These are phyloP conservation scores for Clitoria ternatea DNA, from an alignment of 306 rosid genomes.

Conservation along the genomic window DNA sequence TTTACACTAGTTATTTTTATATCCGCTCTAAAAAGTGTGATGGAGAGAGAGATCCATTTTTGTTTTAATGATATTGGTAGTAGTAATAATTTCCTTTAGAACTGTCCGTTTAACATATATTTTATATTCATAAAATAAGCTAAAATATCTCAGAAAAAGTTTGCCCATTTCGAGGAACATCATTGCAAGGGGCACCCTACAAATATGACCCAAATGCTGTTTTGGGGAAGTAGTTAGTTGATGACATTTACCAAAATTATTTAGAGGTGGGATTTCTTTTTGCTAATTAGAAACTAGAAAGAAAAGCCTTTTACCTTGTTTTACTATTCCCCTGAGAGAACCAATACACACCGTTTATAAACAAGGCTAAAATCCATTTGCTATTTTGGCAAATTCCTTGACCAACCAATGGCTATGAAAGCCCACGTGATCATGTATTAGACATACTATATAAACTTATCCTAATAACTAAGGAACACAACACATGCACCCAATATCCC, in stretches of 20 bases:
- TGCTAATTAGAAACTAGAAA: not conserved
- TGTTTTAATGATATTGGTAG: too few species aligned
- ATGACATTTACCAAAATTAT: not conserved
- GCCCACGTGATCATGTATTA: slow-evolving; percentile 18
- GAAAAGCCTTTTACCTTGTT: not conserved
- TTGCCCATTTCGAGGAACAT: too few species aligned
- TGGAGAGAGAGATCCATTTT: too few species aligned
- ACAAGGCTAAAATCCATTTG: slow-evolving; percentile 21
- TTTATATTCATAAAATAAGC: too few species aligned
- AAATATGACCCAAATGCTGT: too few species aligned
- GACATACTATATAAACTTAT: too few species aligned
- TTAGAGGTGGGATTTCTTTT: not conserved
- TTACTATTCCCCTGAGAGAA: not conserved
- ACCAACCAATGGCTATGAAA: not conserved
- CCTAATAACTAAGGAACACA: not conserved
- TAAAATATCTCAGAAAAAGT: too few species aligned
- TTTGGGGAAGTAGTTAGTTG: not conserved
- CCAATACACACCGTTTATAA: not conserved
- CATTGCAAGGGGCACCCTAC: too few species aligned
- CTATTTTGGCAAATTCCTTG: slow-evolving; percentile 2
- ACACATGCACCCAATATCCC: not conserved
- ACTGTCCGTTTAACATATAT: too few species aligned
- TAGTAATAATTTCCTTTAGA: too few species aligned
- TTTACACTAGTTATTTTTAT: too few species aligned
- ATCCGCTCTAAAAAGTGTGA: too few species aligned